phyloP scores from a whole-genome alignment of 2,329 filamentous ascomycete genomes.

The Chrysoporthe puriensis region DNA sequence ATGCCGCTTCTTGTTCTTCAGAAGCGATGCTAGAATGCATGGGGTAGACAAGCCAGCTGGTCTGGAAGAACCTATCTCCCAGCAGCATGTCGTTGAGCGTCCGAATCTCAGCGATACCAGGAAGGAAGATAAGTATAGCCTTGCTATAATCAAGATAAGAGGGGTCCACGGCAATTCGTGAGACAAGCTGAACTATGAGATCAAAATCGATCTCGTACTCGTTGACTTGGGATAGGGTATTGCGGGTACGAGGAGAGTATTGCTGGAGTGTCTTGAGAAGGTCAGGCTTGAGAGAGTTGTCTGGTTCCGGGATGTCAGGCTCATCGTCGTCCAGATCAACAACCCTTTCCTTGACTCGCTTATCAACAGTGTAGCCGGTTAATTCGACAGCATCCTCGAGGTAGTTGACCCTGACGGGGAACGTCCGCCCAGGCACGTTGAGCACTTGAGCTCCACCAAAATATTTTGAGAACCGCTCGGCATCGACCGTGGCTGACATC shows the following conservation, averaged over 20 bases:
- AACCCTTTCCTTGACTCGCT: conserved; percentile 56
- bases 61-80: conserved; percentile 74
- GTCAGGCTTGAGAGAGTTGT: conserved; percentile 56
- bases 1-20: conserved; percentile 94
- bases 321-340: conserved; percentile 64
- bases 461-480: conserved; percentile 87
- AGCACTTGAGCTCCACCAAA: conserved; percentile 83
- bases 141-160: conserved; percentile 75
- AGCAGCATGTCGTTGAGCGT: conserved; percentile 84
- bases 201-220: conserved; percentile 93
- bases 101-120: conserved; percentile 91
- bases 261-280: conserved; percentile 67
- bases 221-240: conserved; percentile 76
- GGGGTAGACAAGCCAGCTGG: conserved; percentile 83
- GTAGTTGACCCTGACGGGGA: conserved; percentile 85
- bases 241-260: conserved; percentile 78
- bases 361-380: conserved; percentile 71
- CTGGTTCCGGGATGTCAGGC: conserved; percentile 52
- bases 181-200: conserved; percentile 78
- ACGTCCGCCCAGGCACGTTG: conserved; percentile 90
- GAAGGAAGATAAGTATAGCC: conserved; percentile 91
- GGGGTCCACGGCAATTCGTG: conserved; percentile 72
- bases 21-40: conserved; percentile 94
- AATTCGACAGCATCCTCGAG: conserved; percentile 91
- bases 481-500: conserved; percentile 97